These are phyloP conservation scores for Myrica gale DNA, from an alignment of 306 rosid species.

Conservation along the genomic window DNA sequence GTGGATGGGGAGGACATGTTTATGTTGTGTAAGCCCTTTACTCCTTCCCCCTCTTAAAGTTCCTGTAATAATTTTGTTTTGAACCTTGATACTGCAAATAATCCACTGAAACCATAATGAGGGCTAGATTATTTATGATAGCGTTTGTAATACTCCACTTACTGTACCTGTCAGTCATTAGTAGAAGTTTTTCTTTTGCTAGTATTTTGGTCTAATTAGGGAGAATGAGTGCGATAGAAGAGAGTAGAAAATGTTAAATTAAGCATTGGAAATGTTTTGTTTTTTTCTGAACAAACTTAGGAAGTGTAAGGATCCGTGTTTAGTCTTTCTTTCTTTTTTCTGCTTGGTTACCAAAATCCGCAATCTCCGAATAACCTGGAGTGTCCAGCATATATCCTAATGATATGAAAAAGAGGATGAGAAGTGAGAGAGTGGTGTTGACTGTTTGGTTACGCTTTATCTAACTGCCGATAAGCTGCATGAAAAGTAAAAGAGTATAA, in stretches of 20 bases:
- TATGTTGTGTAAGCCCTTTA: slow-evolving; percentile 76
- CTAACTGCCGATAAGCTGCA: too few relatives aligned
- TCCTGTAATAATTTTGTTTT: background rate
- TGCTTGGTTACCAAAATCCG: background rate
- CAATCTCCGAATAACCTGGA: background rate
- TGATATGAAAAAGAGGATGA: background rate
- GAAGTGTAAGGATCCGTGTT: background rate
- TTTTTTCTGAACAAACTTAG: background rate
- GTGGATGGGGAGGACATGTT: slow-evolving; percentile 99
- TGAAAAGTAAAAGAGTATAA: background rate
- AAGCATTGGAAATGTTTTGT: background rate
- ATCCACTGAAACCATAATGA: background rate
- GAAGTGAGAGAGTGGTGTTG: too few relatives aligned
- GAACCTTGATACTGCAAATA: background rate
- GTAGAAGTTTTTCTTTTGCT: background rate
- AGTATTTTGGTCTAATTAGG: background rate
- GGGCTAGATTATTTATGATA: background rate
- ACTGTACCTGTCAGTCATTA: background rate
- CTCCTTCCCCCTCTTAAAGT: background rate
- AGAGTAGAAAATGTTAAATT: background rate
- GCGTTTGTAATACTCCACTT: background rate
- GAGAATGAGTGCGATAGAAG: slow-evolving; percentile 3
- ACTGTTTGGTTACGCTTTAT: too few relatives aligned
- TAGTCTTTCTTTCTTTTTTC: background rate
- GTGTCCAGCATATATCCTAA: background rate